Evolutionary conservation across 352 stramenopile genomes (phyloP), one percentile per base, ranked within the genome.

Genomic region (Pythium apleroticum): DNA sequence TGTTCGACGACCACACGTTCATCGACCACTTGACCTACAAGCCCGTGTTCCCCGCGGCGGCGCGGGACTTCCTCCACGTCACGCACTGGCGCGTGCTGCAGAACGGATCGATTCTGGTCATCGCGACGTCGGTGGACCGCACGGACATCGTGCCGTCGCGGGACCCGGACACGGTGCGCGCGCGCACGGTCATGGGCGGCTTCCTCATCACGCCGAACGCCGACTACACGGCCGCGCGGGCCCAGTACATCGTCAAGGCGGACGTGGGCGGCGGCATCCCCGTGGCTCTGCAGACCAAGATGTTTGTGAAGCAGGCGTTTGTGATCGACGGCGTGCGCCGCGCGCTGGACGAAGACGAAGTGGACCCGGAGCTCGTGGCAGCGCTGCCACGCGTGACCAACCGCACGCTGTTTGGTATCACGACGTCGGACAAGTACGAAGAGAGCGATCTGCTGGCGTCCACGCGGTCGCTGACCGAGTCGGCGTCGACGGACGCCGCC

Each of bases 21-120:
- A 75, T 92, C 50, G 81, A 92, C 57, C 77, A 90, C 63, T 69
- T 90, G 45, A 79, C 72, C 15, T 88, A 83, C 75, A 90, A 90
- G 69, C 69, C 78, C 1, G 71, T 88, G 33, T 90, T 92, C 63
- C 84, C 84, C 6, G 67, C 74, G 4, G 65, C 75, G 17, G 62
- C 73, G 19, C 77, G 77, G 30, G 80, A 90, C 33, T 90, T 88
- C 45, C 71, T 89, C 39, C 83, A 89, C 46, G 67, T 90, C n/a
- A 88, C 75, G 5, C 84, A 90, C 63, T 90, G 84, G 81, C 84
- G 84, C 14, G 78, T 89, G 59, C 75, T 92, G 11, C 54, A 61
- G n/a, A 79, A 85, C 46, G 75, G 78, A 53, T 76, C 76, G 15
- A 81, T 90, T 8, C 28, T 88, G 14, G 63, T 89, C 19, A 68